phyloP scores from a whole-genome alignment of 257 asterid species.

The Asclepias syriaca region DNA sequence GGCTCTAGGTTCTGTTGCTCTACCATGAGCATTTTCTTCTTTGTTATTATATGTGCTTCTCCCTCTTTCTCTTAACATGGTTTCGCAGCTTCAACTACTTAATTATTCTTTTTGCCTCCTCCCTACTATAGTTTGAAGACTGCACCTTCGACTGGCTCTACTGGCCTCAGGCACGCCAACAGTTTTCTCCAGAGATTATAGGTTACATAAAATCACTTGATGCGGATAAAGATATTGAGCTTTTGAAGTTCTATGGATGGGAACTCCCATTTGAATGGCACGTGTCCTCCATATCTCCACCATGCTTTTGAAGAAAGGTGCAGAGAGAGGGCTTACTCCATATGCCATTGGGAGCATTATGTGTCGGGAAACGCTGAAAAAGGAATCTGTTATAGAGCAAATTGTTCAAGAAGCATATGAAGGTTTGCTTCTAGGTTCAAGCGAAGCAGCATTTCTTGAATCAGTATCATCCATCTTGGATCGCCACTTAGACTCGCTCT shows the following conservation, averaged over 20 bases:
- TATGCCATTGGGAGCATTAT: conserved; percentile 57
- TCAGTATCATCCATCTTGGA: conserved; percentile 49
- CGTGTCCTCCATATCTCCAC: conserved; percentile 56
- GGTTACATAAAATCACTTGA: conserved; percentile 58
- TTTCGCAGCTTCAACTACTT: background rate
- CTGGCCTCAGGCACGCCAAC: conserved; percentile 73
- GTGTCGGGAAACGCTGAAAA: conserved; percentile 59
- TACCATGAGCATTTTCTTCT: background rate
- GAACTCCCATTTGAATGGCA: conserved; percentile 43
- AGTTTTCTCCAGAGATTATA: conserved; percentile 42
- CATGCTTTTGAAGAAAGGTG: conserved; percentile 75
- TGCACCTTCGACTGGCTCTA: conserved; percentile 83
- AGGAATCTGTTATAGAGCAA: conserved; percentile 51
- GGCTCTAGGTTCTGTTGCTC: background rate
- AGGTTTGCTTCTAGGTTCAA: conserved; percentile 44
- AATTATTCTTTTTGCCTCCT: background rate
- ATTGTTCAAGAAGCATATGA: conserved; percentile 55
- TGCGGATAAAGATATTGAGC: conserved; percentile 59
- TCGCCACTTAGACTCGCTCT: conserved; percentile 28
- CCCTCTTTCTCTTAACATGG: background rate
- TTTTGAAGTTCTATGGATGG: conserved; percentile 63
- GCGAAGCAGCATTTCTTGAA: conserved; percentile 55
- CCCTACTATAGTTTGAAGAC: conserved; percentile 52
- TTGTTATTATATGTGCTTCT: background rate
- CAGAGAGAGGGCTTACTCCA: conserved; percentile 56